A percentile compares a stretch with the other conserved stretches of the same genome.
Evolutionary conservation across 768 basidiomycete genomes (phyloP).

Genomic region (Pleurotus tuoliensis): DNA sequence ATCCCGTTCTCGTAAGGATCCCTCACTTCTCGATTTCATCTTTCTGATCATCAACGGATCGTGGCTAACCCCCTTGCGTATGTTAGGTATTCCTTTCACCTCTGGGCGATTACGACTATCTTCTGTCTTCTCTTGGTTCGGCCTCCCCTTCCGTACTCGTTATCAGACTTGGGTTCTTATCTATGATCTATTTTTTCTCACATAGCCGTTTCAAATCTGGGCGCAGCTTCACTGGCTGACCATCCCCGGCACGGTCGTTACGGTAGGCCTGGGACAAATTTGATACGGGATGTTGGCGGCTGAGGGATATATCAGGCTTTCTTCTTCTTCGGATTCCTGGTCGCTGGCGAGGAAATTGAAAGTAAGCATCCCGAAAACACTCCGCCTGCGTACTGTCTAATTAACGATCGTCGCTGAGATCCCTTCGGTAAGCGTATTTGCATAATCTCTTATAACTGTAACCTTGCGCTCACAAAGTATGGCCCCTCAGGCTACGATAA

Average conservation of each 20-base stretch:
- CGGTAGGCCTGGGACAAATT: conserved; percentile 28
- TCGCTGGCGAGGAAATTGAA: conserved; percentile 73
- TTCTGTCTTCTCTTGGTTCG: conserved; percentile 60
- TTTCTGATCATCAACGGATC: not conserved
- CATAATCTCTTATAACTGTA: conserved; percentile 1
- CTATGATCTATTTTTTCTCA: conserved; percentile 7
- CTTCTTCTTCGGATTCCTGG: conserved; percentile 71
- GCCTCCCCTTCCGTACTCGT: not conserved
- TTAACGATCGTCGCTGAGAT: conserved; percentile 23
- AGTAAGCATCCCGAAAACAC: conserved; percentile 36
- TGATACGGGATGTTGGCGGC: too few species aligned
- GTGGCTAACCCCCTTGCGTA: not conserved
- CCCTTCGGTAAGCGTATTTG: conserved; percentile 29
- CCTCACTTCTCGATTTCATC: not conserved
- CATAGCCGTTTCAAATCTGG: conserved; percentile 65
- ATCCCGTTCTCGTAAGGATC: conserved; percentile 66
- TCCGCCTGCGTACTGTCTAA: not conserved
- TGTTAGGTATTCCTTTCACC: conserved; percentile 58
- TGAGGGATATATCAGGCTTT: conserved; percentile 39
- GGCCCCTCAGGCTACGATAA: conserved; percentile 54
- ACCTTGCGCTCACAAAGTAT: not conserved
- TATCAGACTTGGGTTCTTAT: not conserved
- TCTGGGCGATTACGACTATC: conserved; percentile 61
- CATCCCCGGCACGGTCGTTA: conserved; percentile 55
- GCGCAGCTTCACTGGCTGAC: conserved; percentile 52